phyloP scores from a whole-genome alignment of 2,329 filamentous ascomycete genomes.

The Bipolaris sorokiniana region DNA sequence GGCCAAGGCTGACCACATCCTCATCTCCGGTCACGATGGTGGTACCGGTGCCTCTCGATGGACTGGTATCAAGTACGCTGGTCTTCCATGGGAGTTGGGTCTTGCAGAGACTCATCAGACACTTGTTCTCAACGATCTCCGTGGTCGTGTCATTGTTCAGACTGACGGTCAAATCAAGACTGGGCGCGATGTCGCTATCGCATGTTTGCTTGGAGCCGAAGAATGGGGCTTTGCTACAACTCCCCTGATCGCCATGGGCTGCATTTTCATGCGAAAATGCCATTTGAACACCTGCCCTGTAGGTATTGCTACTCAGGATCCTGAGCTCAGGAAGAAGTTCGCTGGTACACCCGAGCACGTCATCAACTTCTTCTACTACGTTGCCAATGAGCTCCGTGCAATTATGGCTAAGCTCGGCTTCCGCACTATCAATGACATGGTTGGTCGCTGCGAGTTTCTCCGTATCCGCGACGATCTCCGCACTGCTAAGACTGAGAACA shows the following conservation, averaged over 20 bases:
- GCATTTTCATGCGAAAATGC: conserved; percentile 85
- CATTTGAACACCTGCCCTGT: conserved; percentile 79
- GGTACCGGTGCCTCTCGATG: conserved; percentile 95
- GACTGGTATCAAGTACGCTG: conserved; percentile 99
- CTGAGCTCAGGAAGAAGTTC: conserved; percentile 93
- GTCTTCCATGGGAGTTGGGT: conserved; percentile 95
- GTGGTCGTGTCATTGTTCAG: conserved; percentile 93
- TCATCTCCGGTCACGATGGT: conserved; percentile 96
- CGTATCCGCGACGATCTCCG: conserved; percentile 87
- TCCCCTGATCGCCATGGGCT: conserved; percentile 94
- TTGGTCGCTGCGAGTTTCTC: conserved; percentile 86
- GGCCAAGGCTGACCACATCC: conserved; percentile 94
- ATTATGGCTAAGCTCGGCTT: conserved; percentile 97
- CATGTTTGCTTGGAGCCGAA: conserved; percentile 94
- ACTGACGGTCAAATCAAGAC: conserved; percentile 94
- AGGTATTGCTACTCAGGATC: conserved; percentile 93
- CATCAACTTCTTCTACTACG: conserved; percentile 99
- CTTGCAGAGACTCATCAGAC: conserved; percentile 97
- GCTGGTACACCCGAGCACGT: conserved; percentile 91
- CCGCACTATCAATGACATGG: conserved; percentile 97
- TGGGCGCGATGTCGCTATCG: conserved; percentile 91
- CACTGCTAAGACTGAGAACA: conserved; percentile 87
- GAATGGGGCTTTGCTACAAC: conserved; percentile 97
- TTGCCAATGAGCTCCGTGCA: conserved; percentile 92
- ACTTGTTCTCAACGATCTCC: conserved; percentile 90